Percentiles rank a stretch among this genome's conserved stretches.
Evolutionary conservation across 2,329 filamentous ascomycete genomes (phyloP).

Genomic region (Aspergillus sp.): DNA sequence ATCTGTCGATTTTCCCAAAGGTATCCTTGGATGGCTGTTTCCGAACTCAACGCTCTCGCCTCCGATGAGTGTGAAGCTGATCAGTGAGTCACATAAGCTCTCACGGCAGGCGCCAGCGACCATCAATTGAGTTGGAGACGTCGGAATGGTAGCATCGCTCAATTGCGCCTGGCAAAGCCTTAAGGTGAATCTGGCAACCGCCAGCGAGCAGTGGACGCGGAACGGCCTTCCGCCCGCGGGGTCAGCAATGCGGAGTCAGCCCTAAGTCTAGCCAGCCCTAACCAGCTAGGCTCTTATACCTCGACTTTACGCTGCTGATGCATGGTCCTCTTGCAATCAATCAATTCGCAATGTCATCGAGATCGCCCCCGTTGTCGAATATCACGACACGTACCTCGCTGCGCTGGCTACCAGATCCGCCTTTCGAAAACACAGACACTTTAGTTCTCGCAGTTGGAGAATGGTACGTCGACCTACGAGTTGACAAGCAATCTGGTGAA

Average conservation of each 20-base stretch:
- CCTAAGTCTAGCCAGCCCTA: too few species aligned
- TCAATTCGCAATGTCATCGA: neutral
- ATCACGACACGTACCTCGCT: conserved; percentile 35
- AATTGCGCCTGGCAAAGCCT: neutral
- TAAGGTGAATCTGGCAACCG: neutral
- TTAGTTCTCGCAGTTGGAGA: conserved; percentile 34
- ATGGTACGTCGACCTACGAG: conserved; percentile 37
- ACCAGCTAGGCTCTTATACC: too few species aligned
- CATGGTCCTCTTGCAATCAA: neutral
- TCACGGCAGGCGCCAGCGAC: neutral
- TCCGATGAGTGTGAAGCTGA: too few species aligned
- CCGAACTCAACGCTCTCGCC: too few species aligned
- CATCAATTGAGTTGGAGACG: too few species aligned
- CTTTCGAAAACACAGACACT: conserved; percentile 36
- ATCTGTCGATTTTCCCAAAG: too few species aligned
- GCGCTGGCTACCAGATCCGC: conserved; percentile 33
- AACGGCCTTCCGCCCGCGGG: too few species aligned
- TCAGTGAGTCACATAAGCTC: too few species aligned
- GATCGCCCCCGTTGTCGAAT: neutral
- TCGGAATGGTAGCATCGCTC: too few species aligned
- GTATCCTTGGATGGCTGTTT: too few species aligned
- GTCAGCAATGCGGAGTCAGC: too few species aligned
- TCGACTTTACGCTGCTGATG: too few species aligned
- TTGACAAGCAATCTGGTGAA: conserved; percentile 23
- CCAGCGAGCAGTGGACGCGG: conserved; percentile 20